Percentiles rank a stretch among this genome's conserved stretches.
Conservation (phyloP, 2,329 filamentous ascomycete genomes). For the Fusarium coffeatum region DNA sequence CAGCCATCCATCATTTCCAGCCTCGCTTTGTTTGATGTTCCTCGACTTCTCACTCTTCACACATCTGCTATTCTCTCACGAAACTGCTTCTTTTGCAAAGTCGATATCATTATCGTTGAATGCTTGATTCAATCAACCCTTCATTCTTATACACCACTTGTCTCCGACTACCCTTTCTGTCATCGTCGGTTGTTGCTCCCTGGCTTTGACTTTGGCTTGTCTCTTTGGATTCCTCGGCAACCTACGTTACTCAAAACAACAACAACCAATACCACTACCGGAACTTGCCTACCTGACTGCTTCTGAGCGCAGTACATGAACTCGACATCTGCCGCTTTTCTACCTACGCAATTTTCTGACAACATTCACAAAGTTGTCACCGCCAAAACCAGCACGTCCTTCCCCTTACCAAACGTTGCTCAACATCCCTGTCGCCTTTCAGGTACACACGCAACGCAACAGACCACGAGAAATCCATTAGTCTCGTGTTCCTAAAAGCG, state of each 20-base stretch:
- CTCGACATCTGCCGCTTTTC: constrained; percentile 16
- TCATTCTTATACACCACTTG: not conserved
- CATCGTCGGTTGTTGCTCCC: constrained; percentile 18
- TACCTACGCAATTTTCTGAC: not conserved
- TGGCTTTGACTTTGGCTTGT: constrained; percentile 10
- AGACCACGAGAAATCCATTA: constrained; percentile 32
- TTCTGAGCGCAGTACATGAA: constrained; percentile 23
- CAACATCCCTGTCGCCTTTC: constrained; percentile 19
- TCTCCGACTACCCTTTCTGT: not conserved
- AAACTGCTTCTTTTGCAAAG: not conserved
- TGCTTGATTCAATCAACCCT: not conserved
- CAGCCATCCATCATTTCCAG: constrained; percentile 37
- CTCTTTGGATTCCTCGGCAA: constrained; percentile 23
- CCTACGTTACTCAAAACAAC: constrained; percentile 15
- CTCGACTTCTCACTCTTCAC: constrained; percentile 28
- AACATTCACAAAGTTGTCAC: constrained; percentile 24
- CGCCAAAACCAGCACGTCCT: constrained; percentile 17
- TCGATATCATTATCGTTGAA: constrained; percentile 1
- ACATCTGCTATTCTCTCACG: constrained; percentile 3
- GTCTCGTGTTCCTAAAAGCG: constrained; percentile 38
- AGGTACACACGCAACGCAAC: constrained; percentile 28
- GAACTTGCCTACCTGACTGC: not conserved
- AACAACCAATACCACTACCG: constrained; percentile 17
- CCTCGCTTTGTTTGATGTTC: constrained; percentile 30
- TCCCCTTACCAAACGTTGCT: constrained; percentile 12